phyloP scores from a whole-genome alignment of 2,329 filamentous ascomycete species.

The Arthroderma sp. region DNA sequence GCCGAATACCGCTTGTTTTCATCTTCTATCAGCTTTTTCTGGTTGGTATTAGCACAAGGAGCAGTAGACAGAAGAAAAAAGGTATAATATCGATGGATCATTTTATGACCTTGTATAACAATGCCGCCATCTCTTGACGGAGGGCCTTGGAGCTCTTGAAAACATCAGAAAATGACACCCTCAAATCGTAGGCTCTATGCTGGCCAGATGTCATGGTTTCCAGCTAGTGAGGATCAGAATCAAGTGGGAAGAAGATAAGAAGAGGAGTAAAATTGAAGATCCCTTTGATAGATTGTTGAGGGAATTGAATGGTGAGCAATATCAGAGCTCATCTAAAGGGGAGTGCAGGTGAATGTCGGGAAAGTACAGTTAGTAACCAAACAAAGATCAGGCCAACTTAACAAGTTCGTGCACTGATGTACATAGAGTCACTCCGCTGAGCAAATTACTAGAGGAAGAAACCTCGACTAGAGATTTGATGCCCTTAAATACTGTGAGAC shows the following conservation, averaged over 20 bases:
- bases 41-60: neutral
- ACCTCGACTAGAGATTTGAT: too few species aligned
- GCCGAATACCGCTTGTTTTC: slow-evolving; percentile 4
- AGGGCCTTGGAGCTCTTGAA: slow-evolving; percentile 14
- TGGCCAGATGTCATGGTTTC: slow-evolving; percentile 1
- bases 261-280: neutral
- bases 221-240: neutral
- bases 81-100: neutral
- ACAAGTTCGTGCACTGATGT: too few species aligned
- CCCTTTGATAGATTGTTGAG: too few species aligned
- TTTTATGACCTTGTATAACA: slow-evolving; percentile 9
- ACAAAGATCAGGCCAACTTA: neutral
- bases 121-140: slow-evolving; percentile 9
- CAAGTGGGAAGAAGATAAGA: neutral
- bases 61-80: neutral
- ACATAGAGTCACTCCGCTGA: too few species aligned
- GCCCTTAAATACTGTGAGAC: too few species aligned
- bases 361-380: neutral
- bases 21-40: slow-evolving; percentile 3
- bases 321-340: neutral
- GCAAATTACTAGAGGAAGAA: too few species aligned
- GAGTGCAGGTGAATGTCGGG: neutral
- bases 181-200: slow-evolving; percentile 2
- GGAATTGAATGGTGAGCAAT: neutral
- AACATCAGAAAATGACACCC: slow-evolving; percentile 12